A percentile compares a stretch with the other conserved stretches of the same genome.
Conservation (phyloP, 345 rosid species). For the Ailanthus altissimus region DNA sequence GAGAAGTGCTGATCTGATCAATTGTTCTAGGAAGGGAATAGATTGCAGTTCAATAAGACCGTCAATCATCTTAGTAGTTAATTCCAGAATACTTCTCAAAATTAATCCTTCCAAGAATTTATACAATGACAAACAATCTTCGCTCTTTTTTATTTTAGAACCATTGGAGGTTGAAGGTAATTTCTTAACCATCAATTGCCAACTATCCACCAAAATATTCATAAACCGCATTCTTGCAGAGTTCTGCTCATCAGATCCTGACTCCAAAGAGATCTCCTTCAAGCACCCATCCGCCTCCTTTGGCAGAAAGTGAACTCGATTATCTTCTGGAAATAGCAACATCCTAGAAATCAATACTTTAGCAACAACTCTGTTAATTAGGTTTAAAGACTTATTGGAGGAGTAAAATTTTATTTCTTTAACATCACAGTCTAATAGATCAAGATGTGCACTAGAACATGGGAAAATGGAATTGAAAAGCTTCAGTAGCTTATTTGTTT, state of each 20-base stretch:
- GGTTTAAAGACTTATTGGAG: constrained; percentile 47
- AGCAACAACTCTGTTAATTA: constrained; percentile 56
- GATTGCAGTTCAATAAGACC: constrained; percentile 52
- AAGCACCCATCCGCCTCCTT: constrained; percentile 34
- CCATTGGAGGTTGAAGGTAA: constrained; percentile 32
- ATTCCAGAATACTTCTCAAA: constrained; percentile 58
- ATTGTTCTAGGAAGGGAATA: constrained; percentile 68
- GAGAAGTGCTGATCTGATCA: constrained; percentile 66
- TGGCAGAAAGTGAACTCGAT: constrained; percentile 26
- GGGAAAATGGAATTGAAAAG: constrained; percentile 53
- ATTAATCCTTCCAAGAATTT: constrained; percentile 66
- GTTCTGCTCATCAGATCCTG: constrained; percentile 33
- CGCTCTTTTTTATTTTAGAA: constrained; percentile 34
- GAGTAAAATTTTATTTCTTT: constrained; percentile 49
- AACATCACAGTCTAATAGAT: constrained; percentile 56
- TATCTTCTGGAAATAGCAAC: constrained; percentile 56
- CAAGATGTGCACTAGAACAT: constrained; percentile 37
- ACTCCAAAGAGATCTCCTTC: constrained; percentile 32
- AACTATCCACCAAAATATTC: constrained; percentile 51
- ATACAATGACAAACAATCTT: constrained; percentile 44
- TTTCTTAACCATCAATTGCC: constrained; percentile 68
- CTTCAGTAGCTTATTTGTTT: constrained; percentile 47
- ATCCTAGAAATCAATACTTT: constrained; percentile 58
- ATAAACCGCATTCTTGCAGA: constrained; percentile 53
- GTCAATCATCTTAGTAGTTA: constrained; percentile 48